phyloP scores from a whole-genome alignment of 495 filamentous ascomycete genomes.

The Podospora tetraspora region DNA sequence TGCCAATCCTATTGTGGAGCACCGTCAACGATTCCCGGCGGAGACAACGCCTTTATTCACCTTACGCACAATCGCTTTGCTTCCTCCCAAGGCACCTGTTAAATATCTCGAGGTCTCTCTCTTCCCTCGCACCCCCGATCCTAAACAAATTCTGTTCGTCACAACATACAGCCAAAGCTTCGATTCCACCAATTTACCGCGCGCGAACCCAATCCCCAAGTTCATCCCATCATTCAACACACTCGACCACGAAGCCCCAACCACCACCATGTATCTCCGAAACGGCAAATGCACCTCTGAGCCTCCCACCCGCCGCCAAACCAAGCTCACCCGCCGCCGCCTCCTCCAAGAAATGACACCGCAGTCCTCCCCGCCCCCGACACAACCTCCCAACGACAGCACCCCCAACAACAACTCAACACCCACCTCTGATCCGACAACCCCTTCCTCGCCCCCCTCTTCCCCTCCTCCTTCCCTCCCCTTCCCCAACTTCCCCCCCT shows the following conservation, averaged over 20 bases:
- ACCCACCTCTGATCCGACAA: too few relatives aligned
- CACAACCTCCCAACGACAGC: too few relatives aligned
- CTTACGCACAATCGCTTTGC: not conserved
- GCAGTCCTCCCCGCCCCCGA: too few relatives aligned
- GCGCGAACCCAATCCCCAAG: too few relatives aligned
- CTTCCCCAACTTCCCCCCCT: not conserved
- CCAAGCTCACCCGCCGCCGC: not conserved
- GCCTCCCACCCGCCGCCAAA: not conserved
- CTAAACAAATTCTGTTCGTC: not conserved
- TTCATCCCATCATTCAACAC: too few relatives aligned
- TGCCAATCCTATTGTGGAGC: not conserved
- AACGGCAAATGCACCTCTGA: not conserved
- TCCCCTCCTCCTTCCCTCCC: too few relatives aligned
- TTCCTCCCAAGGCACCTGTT: not conserved
- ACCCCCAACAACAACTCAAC: too few relatives aligned
- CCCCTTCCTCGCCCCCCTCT: too few relatives aligned
- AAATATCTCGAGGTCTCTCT: not conserved
- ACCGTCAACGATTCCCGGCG: not conserved
- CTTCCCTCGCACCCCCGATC: not conserved
- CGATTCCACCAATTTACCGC: too few relatives aligned
- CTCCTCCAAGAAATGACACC: too few relatives aligned
- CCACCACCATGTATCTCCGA: not conserved
- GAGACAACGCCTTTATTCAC: not conserved
- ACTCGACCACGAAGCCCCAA: too few relatives aligned
- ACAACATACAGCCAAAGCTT: too few relatives aligned